A percentile compares a stretch with the other conserved stretches of the same genome.
phyloP scores from a whole-genome alignment of 768 basidiomycete genomes.

The Candolleomyces aberdarensis region DNA sequence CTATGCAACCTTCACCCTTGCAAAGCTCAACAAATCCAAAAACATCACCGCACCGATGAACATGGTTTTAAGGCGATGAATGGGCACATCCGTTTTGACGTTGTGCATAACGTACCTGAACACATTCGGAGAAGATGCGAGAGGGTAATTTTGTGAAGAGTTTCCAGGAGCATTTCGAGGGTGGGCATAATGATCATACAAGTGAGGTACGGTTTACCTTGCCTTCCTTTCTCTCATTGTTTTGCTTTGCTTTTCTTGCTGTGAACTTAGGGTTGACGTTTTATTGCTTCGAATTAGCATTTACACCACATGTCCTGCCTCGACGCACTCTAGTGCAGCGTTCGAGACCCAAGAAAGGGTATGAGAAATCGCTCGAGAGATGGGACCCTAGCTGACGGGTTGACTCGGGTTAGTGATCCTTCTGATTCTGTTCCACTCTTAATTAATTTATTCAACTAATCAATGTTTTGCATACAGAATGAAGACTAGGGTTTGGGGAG shows the following conservation, averaged over 20 bases:
- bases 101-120: too few relatives aligned
- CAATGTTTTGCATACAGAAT: conserved; percentile 44
- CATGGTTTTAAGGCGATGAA: conserved; percentile 34
- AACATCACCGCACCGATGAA: conserved; percentile 32
- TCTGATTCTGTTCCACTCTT: conserved; percentile 13
- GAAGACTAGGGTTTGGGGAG: conserved; percentile 50
- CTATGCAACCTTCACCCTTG: conserved; percentile 66
- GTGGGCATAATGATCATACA: conserved; percentile 71
- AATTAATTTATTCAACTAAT: background rate
- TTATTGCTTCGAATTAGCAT: too few relatives aligned
- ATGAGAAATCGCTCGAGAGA: conserved; percentile 63
- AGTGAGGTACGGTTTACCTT: too few relatives aligned
- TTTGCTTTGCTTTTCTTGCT: too few relatives aligned
- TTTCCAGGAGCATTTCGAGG: too few relatives aligned
- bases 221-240: too few relatives aligned
- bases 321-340: too few relatives aligned
- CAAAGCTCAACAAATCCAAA: conserved; percentile 45
- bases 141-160: too few relatives aligned
- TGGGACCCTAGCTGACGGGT: conserved; percentile 58
- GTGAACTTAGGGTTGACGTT: too few relatives aligned
- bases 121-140: too few relatives aligned
- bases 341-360: conserved; percentile 71
- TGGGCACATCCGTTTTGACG: too few relatives aligned
- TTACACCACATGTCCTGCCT: too few relatives aligned
- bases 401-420: conserved; percentile 56